These are phyloP conservation scores for Coprinopsis cinerea DNA, from an alignment of 768 basidiomycete species.

Conservation along the genomic window DNA sequence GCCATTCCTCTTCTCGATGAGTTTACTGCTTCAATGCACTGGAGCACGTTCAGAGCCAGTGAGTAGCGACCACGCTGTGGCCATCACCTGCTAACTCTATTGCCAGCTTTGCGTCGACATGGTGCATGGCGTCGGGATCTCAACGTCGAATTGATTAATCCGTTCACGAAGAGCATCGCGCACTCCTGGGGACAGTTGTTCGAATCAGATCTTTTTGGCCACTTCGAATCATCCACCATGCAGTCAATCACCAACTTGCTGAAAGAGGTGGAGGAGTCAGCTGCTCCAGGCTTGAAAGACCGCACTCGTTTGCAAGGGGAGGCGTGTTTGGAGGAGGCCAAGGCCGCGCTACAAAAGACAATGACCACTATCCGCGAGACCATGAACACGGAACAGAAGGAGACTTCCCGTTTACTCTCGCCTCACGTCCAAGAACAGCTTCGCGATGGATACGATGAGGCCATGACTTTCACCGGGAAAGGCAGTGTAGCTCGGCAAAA, in stretches of 20 bases:
- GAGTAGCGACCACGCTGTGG: slow-evolving; percentile 15
- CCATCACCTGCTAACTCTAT: background rate
- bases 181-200: slow-evolving; percentile 55
- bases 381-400: slow-evolving; percentile 51
- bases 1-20: slow-evolving; percentile 44
- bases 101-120: slow-evolving; percentile 43
- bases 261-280: slow-evolving; percentile 45
- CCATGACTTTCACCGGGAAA: slow-evolving; percentile 47
- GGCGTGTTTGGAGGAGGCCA: slow-evolving; percentile 45
- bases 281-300: slow-evolving; percentile 47
- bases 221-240: slow-evolving; percentile 36
- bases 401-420: slow-evolving; percentile 49
- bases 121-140: slow-evolving; percentile 52
- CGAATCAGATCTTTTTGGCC: slow-evolving; percentile 48
- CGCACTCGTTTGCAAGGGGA: slow-evolving; percentile 46
- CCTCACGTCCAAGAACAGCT: slow-evolving; percentile 51
- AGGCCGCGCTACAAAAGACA: slow-evolving; percentile 40
- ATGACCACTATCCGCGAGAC: slow-evolving; percentile 44
- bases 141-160: slow-evolving; percentile 52
- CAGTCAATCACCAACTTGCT: slow-evolving; percentile 37
- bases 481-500: slow-evolving; percentile 60
- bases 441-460: slow-evolving; percentile 43
- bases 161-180: slow-evolving; percentile 56
- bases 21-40: slow-evolving; percentile 52
- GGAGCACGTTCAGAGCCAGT: slow-evolving; percentile 56